Percentiles rank a stretch among this genome's conserved stretches.
phyloP scores from a whole-genome alignment of 495 filamentous ascomycete genomes.

The Penicillium parvum region DNA sequence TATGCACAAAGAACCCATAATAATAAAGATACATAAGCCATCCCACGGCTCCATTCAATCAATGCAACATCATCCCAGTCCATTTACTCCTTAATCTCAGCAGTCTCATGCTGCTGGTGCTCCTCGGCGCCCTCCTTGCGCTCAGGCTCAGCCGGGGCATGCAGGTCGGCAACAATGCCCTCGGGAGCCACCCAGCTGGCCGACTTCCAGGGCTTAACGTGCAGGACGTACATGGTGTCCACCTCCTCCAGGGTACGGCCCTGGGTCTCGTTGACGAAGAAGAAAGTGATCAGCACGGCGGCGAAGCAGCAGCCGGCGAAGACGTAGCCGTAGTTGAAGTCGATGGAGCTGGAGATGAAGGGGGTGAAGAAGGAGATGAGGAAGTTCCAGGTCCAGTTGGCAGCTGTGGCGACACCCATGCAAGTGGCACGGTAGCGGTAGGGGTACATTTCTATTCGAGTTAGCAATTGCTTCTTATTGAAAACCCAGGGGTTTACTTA shows the following conservation, averaged over 20 bases:
- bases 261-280: conserved; percentile 72
- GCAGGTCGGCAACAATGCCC: conserved; percentile 32
- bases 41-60: neutral
- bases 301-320: conserved; percentile 67
- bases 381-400: conserved; percentile 93
- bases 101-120: conserved; percentile 24
- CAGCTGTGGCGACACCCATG: conserved; percentile 72
- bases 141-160: conserved; percentile 10
- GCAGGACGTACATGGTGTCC: conserved; percentile 78
- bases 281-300: conserved; percentile 63
- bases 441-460: conserved; percentile 86
- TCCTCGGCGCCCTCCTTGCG: conserved; percentile 22
- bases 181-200: conserved; percentile 54
- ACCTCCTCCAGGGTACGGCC: conserved; percentile 71
- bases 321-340: conserved; percentile 74
- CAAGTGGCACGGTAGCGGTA: conserved; percentile 67
- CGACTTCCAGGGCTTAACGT: conserved; percentile 64
- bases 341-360: conserved; percentile 63
- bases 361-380: conserved; percentile 81
- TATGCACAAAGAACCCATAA: conserved; percentile 17
- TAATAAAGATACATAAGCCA: conserved; percentile 9
- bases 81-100: conserved; percentile 15
- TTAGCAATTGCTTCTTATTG: no score
- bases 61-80: neutral
- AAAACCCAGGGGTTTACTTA: no score